Evolutionary conservation across 164 flowering plant species (phyloP).

Genomic region (Piper betle): DNA sequence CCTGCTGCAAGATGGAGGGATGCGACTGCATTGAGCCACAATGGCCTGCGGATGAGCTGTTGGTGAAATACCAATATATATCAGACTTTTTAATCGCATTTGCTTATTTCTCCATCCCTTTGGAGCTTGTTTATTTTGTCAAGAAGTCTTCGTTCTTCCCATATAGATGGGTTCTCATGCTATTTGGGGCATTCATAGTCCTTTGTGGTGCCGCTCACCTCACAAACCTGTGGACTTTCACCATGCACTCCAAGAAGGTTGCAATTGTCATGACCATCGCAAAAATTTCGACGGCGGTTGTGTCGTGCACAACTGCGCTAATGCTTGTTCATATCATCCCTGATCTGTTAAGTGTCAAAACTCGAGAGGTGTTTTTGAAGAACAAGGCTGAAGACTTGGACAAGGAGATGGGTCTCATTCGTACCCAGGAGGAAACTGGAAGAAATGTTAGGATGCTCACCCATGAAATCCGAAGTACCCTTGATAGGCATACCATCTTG

Average conservation of each 20-base stretch:
- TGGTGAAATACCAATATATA: slow-evolving; percentile 56
- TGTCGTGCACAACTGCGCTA: slow-evolving; percentile 71
- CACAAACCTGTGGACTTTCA: slow-evolving; percentile 56
- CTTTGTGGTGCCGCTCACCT: slow-evolving; percentile 74
- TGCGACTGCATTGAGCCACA: slow-evolving; percentile 56
- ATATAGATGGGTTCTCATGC: slow-evolving; percentile 77
- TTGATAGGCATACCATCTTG: slow-evolving; percentile 57
- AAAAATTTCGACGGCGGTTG: slow-evolving; percentile 51
- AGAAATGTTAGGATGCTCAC: slow-evolving; percentile 82
- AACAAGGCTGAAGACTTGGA: slow-evolving; percentile 61
- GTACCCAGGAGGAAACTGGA: slow-evolving; percentile 67
- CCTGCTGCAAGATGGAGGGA: slow-evolving; percentile 26
- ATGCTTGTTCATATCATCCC: slow-evolving; percentile 77
- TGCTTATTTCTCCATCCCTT: slow-evolving; percentile 65
- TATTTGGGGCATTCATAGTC: slow-evolving; percentile 70
- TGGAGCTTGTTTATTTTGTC: slow-evolving; percentile 64
- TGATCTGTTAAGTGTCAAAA: slow-evolving; percentile 53
- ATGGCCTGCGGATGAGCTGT: slow-evolving; percentile 44
- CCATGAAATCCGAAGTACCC: slow-evolving; percentile 70
- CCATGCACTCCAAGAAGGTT: slow-evolving; percentile 48
- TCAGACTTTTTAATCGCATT: slow-evolving; percentile 54
- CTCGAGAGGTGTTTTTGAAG: slow-evolving; percentile 43
- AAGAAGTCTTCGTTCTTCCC: slow-evolving; percentile 63
- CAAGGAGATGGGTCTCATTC: slow-evolving; percentile 62
- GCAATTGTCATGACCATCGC: slow-evolving; percentile 55